Base-by-base conservation (phyloP, 1,139 yeast species). In the Yamadazyma diddensiae region DNA sequence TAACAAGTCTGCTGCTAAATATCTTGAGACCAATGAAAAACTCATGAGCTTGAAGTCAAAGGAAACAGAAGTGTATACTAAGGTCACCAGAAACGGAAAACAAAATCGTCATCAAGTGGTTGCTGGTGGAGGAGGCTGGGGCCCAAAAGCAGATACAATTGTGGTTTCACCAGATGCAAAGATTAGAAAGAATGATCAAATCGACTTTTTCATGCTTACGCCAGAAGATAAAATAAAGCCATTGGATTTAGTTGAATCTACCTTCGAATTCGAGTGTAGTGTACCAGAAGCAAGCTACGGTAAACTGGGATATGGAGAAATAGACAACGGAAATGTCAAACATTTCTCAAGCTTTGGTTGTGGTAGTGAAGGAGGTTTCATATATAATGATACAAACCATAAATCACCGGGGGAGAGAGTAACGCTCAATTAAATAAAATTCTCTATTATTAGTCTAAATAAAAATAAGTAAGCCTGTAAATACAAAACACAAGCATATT, bases 81-180 rank as follows among this genome's bases (percentile, higher is more conserved):
- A 63, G 39, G 29, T 46, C 32, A 49, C 48, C 14, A 6, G 11
- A 18, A 46, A 43, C 6, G 30, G 36, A 26, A 46, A 48, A 5
- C 39, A 41, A 2, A 45, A 45, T 27, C 49, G 65, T 34, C 63
- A 59, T 48, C 69, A 73, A 46, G 79, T 79, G 13, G 68, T 76
- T 24, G 84, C 84, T 5, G 76, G 76, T 1, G 85, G 85, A 3
- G 85, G 84, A 2, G 73, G 76, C 8, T 79, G 84, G 85, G 81
- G 82, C 1, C 70, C 79, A 21, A 70, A 79, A 36, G 75, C 82
- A 0, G 68, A 71, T 26, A 73, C 77, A 50, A 59, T 79, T 10
- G 84, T 77, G 1, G 54, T 79, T 14, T 78, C 80, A 6, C 78
- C 82, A 2, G 72, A 71, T 9, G 80, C 82, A 0, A 49, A 55